Conservation (phyloP, 768 basidiomycete genomes). For the Mycena olivaceomarginata region DNA sequence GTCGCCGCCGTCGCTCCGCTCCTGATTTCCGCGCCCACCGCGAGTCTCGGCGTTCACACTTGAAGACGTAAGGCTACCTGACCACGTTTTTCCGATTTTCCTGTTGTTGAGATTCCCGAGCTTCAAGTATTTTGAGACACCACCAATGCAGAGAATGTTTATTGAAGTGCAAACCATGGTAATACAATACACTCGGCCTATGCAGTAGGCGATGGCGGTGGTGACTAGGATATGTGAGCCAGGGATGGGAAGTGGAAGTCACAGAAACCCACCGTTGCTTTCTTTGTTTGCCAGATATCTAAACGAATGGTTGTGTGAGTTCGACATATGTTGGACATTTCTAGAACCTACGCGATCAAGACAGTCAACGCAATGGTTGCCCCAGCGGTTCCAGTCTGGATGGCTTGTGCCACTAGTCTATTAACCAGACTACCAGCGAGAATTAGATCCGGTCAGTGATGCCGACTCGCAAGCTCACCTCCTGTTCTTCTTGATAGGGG, state of each 20-base stretch:
- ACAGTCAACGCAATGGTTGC: conserved; percentile 22
- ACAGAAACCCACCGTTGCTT: not conserved
- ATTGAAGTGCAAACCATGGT: not conserved
- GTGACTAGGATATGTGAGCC: not conserved
- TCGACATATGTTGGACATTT: not conserved
- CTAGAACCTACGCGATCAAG: conserved; percentile 17
- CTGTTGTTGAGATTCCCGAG: conserved; percentile 26
- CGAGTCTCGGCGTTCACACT: not conserved
- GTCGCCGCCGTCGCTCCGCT: too few species aligned
- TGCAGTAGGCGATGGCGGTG: not conserved
- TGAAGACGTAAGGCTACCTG: not conserved
- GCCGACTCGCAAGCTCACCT: not conserved
- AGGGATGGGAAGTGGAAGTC: not conserved
- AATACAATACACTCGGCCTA: not conserved
- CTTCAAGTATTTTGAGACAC: conserved; percentile 24
- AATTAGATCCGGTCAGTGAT: not conserved
- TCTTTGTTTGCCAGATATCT: not conserved
- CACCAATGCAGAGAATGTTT: not conserved
- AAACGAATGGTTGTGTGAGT: not conserved
- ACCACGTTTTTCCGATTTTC: conserved; percentile 13
- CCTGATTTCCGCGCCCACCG: not conserved
- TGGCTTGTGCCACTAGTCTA: not conserved
- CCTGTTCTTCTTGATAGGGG: not conserved
- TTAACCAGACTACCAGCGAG: not conserved
- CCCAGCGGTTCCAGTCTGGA: conserved; percentile 13